Percentiles rank a stretch among this genome's conserved stretches.
These are phyloP conservation scores for Termitomyces sp. DNA, from an alignment of 1,284 basidiomycete species.

Conservation along the genomic window DNA sequence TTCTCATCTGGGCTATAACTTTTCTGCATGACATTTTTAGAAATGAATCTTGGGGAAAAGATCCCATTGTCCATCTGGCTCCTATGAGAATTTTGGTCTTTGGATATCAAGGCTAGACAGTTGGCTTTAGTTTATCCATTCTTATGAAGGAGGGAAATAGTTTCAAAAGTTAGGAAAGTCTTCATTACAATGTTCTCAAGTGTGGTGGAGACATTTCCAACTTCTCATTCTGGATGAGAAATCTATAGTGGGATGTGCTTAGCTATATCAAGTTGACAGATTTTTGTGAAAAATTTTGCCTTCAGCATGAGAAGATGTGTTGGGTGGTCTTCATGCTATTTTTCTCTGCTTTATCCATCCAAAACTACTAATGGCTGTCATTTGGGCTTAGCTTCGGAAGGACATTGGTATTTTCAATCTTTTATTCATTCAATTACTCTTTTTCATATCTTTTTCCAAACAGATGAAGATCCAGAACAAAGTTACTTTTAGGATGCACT, in stretches of 20 bases:
- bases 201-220: constrained; percentile 10
- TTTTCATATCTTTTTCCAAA: too few relatives aligned
- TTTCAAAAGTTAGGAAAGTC: background rate
- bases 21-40: background rate
- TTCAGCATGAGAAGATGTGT: background rate
- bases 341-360: too few relatives aligned
- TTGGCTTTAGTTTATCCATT: constrained; percentile 1
- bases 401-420: too few relatives aligned
- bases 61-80: background rate
- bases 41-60: background rate
- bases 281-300: constrained; percentile 11
- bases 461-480: too few relatives aligned
- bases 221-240: constrained; percentile 12
- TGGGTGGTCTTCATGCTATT: too few relatives aligned
- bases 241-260: constrained; percentile 17
- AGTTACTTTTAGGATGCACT: too few relatives aligned
- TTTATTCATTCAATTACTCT: too few relatives aligned
- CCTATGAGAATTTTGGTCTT: background rate
- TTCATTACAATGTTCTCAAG: background rate
- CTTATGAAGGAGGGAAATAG: background rate
- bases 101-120: background rate
- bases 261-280: constrained; percentile 12
- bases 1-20: constrained; percentile 1
- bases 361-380: too few relatives aligned
- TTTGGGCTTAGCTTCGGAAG: too few relatives aligned